Evolutionary conservation across 495 filamentous ascomycete genomes (phyloP), one percentile per base, ranked within the genome.

Genomic region (Penicillium odoratum): DNA sequence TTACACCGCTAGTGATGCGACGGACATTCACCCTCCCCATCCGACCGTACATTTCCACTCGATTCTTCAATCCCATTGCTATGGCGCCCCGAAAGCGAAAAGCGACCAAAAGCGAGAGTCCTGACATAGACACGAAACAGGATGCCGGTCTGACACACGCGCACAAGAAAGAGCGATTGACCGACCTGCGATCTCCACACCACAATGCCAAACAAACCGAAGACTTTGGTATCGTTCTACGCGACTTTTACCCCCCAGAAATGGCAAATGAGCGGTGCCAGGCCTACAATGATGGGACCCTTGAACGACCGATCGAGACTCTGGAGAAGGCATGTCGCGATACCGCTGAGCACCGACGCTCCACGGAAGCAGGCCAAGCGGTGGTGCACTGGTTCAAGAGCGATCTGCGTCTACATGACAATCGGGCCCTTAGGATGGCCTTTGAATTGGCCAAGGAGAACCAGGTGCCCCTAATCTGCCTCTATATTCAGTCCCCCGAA

Each of bases 301-400:
- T 93, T 3, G 81, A 86, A 44, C 83, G 88, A 3, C 92, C 92
- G 0, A 88, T 94, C 11, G 83, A 89, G 61, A 60, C 73, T 0
- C 76, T 91, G 18, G 65, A 82, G 34, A 67, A 71, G 4, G 82
- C 85, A 0, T 78, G 85, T 15, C 60, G 71, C 28, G 81, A 83
- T 7, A 88, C 85, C 1, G 63, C 69, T 0, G 55, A 70, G 1
- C 59, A 59, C n/a, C 75, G 85, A 0, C 59, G 70, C 28, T 64
- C 71, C 0, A 75, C 86, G 3, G 55, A 67, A 8, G 72, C 82
- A 3, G 81, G 81, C 34, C 76, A 83, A 29, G 85, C 87, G 0
- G 90, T 97, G 0, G 83, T 97, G 6, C 90, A 96, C 73, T 96
- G 93, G 93, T 96, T 93, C 74, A 94, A 95, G 69, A 85, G 83